Conservation (phyloP, 768 basidiomycete species). For the Xerocomellus intermedius region DNA sequence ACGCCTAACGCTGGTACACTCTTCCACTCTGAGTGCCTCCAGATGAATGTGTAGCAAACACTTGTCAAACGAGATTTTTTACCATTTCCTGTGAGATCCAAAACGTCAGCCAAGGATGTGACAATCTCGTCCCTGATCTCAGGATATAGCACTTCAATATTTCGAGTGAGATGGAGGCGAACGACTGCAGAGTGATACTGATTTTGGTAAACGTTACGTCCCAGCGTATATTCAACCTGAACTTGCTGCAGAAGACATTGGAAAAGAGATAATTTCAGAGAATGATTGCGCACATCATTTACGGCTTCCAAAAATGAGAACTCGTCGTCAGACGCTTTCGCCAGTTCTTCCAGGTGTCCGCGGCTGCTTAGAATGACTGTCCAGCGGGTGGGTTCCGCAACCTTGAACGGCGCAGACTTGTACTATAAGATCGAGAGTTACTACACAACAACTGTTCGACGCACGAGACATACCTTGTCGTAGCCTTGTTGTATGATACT, state of each 20-base stretch:
- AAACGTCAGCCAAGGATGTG: constrained; percentile 38
- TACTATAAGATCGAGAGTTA: neutral
- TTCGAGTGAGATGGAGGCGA: constrained; percentile 7
- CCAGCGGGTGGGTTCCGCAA: constrained; percentile 35
- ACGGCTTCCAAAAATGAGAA: constrained; percentile 35
- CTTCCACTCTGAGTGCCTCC: neutral
- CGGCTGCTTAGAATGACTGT: constrained; percentile 35
- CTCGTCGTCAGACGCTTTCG: constrained; percentile 23
- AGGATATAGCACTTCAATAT: neutral
- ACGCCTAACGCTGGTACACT: neutral
- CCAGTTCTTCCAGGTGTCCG: constrained; percentile 9
- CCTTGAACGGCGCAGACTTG: constrained; percentile 30
- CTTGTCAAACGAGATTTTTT: neutral
- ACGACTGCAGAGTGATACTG: constrained; percentile 30
- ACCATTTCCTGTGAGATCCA: constrained; percentile 20
- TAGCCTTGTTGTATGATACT: constrained; percentile 34
- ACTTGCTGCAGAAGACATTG: constrained; percentile 29
- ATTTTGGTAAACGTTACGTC: constrained; percentile 27
- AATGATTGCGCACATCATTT: constrained; percentile 32
- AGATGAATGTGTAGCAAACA: neutral
- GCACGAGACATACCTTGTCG: constrained; percentile 17
- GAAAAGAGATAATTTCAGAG: no score
- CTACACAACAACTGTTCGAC: no score
- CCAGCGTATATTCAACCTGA: constrained; percentile 39
- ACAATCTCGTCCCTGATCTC: constrained; percentile 45